phyloP scores from a whole-genome alignment of 2,329 filamentous ascomycete species.

The Metarhizium brunneum region DNA sequence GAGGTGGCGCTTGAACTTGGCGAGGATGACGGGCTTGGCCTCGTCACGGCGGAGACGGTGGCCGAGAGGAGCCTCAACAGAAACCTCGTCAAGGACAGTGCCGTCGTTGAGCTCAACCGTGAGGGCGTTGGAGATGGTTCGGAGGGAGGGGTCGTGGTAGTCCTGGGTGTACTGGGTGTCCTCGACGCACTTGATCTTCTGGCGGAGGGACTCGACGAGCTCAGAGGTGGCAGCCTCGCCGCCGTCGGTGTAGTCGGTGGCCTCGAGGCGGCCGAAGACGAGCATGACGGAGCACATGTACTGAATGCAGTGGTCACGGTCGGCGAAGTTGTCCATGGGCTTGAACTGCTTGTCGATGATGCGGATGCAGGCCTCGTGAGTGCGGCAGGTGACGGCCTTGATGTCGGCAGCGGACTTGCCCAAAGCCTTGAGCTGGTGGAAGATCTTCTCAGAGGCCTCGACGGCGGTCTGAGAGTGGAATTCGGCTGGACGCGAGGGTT shows the following conservation, averaged over 20 bases:
- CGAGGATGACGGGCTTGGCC: conserved; percentile 93
- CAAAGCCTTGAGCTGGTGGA: conserved; percentile 69
- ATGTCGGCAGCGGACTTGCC: conserved; percentile 93
- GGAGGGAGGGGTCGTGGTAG: conserved; percentile 89
- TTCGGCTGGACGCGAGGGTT: conserved; percentile 47
- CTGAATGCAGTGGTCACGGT: conserved; percentile 98
- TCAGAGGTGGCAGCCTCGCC: conserved; percentile 84
- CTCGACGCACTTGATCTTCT: conserved; percentile 94
- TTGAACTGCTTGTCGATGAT: conserved; percentile 99
- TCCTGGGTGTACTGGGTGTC: conserved; percentile 90
- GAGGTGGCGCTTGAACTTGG: conserved; percentile 91
- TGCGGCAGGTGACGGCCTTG: conserved; percentile 86
- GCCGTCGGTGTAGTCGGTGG: conserved; percentile 87
- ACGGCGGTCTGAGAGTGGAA: conserved; percentile 99
- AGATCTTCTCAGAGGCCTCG: conserved; percentile 83
- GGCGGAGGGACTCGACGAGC: conserved; percentile 81
- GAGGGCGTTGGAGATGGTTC: conserved; percentile 94
- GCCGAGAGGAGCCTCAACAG: conserved; percentile 88
- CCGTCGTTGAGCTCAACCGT: conserved; percentile 94
- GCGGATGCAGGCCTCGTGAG: conserved; percentile 94
- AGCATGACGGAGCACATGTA: conserved; percentile 99
- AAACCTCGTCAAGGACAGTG: conserved; percentile 80
- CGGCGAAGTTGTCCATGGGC: conserved; percentile 99
- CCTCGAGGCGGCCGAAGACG: conserved; percentile 85
- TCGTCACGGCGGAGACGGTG: conserved; percentile 87